Conservation (phyloP, 2,329 filamentous ascomycete genomes). For the Juglanconis sp. region DNA sequence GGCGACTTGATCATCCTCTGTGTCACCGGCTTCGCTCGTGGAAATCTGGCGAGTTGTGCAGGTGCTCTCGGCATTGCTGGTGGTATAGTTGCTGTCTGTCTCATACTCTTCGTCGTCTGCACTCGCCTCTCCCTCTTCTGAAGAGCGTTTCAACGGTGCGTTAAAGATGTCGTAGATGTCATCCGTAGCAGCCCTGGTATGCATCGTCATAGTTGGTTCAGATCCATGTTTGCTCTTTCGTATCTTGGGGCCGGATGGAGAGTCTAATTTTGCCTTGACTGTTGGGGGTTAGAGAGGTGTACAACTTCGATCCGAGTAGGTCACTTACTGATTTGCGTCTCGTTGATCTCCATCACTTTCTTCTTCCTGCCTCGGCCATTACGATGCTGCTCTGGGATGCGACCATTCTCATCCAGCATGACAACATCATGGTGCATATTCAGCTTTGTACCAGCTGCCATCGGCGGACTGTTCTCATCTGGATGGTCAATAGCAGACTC, state of each 20-base stretch:
- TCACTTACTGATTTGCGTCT: constrained; percentile 83
- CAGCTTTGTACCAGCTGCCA: constrained; percentile 36
- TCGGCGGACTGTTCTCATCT: constrained; percentile 25
- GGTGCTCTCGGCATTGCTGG: constrained; percentile 78
- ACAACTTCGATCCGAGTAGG: not conserved
- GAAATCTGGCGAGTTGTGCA: constrained; percentile 68
- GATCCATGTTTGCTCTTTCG: constrained; percentile 65
- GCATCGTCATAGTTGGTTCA: constrained; percentile 97
- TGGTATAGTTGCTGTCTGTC: constrained; percentile 70
- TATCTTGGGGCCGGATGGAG: constrained; percentile 79
- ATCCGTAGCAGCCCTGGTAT: constrained; percentile 91
- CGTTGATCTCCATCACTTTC: constrained; percentile 81
- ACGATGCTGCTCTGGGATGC: constrained; percentile 40
- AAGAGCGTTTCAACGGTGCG: constrained; percentile 60
- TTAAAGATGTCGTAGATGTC: constrained; percentile 98
- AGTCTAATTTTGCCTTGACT: constrained; percentile 94
- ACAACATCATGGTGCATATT: constrained; percentile 42
- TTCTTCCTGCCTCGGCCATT: constrained; percentile 62
- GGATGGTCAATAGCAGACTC: constrained; percentile 19
- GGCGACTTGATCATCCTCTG: constrained; percentile 39
- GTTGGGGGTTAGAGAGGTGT: constrained; percentile 23
- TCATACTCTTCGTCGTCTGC: constrained; percentile 69
- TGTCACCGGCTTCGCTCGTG: constrained; percentile 37
- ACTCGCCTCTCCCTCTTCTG: constrained; percentile 37
- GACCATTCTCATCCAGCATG: constrained; percentile 59